phyloP scores from a whole-genome alignment of 2,329 filamentous ascomycete genomes.

The Ophiostoma pallidulum region DNA sequence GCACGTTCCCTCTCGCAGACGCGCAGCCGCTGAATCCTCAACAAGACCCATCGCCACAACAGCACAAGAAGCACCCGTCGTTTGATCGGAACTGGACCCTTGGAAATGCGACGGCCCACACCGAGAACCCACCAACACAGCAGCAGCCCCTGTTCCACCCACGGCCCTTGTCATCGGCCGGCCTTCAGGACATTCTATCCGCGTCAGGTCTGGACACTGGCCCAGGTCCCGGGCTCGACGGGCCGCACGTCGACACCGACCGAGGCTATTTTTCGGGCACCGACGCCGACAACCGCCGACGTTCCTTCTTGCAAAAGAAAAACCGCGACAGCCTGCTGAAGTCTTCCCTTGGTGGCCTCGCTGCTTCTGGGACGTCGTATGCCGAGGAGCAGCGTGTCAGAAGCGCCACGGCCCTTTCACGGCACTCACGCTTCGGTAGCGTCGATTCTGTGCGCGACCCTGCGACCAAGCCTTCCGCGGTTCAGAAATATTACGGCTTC shows the following conservation, averaged over 20 bases:
- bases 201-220: slow-evolving; percentile 32
- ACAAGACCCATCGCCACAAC: neutral
- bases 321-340: slow-evolving; percentile 54
- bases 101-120: slow-evolving; percentile 37
- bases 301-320: slow-evolving; percentile 70
- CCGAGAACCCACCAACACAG: slow-evolving; percentile 11
- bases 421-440: slow-evolving; percentile 72
- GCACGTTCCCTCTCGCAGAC: slow-evolving; percentile 33
- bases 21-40: slow-evolving; percentile 10
- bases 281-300: slow-evolving; percentile 61
- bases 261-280: slow-evolving; percentile 89
- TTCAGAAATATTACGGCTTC: slow-evolving; percentile 61
- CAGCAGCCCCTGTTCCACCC: slow-evolving; percentile 17
- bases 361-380: slow-evolving; percentile 35
- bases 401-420: slow-evolving; percentile 54
- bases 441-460: slow-evolving; percentile 61
- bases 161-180: slow-evolving; percentile 44
- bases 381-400: slow-evolving; percentile 62
- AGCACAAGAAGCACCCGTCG: slow-evolving; percentile 54
- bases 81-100: slow-evolving; percentile 64
- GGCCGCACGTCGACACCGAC: slow-evolving; percentile 57
- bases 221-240: slow-evolving; percentile 31
- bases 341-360: slow-evolving; percentile 47
- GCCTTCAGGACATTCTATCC: slow-evolving; percentile 35
- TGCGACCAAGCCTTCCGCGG: slow-evolving; percentile 46